Evolutionary conservation across 1,139 yeast species (phyloP).

Genomic region (Geotrichum klebahnii): DNA sequence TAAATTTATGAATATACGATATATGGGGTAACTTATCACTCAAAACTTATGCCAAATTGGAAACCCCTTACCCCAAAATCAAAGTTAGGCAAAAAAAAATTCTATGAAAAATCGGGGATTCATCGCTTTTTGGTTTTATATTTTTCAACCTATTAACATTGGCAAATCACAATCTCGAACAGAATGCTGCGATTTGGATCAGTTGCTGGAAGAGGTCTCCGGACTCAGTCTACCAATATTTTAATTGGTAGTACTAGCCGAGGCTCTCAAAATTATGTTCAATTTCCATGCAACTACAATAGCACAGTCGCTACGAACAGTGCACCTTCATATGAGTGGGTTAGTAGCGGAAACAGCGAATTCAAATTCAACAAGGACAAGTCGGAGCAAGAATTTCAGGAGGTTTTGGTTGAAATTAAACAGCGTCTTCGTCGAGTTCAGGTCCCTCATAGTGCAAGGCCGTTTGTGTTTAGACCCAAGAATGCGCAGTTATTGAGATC

Average conservation of each 20-base stretch:
- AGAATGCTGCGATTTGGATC: constrained; percentile 12
- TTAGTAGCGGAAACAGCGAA: constrained; percentile 10
- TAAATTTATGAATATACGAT: too few species aligned
- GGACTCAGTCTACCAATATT: constrained; percentile 13
- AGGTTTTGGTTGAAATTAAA: constrained; percentile 17
- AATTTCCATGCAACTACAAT: constrained; percentile 6
- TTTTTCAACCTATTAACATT: not conserved
- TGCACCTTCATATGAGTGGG: constrained; percentile 17
- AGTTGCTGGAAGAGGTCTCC: constrained; percentile 12
- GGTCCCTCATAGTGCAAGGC: constrained; percentile 19
- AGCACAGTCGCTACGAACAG: not conserved
- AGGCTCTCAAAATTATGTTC: constrained; percentile 3
- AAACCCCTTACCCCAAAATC: too few species aligned
- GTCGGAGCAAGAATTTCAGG: constrained; percentile 15
- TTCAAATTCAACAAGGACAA: constrained; percentile 11
- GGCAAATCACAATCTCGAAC: not conserved
- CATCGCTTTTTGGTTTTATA: too few species aligned
- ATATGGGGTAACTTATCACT: too few species aligned
- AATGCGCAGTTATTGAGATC: constrained; percentile 17
- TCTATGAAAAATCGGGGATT: too few species aligned
- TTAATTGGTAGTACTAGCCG: not conserved
- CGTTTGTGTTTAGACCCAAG: constrained; percentile 21
- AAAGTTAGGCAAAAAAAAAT: too few species aligned
- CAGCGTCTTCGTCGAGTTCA: constrained; percentile 18
- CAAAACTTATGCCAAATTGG: too few species aligned